Percentiles rank a stretch among this genome's conserved stretches.
These are phyloP conservation scores for Bacidia rubella DNA, from an alignment of 495 filamentous ascomycete genomes.

Conservation along the genomic window DNA sequence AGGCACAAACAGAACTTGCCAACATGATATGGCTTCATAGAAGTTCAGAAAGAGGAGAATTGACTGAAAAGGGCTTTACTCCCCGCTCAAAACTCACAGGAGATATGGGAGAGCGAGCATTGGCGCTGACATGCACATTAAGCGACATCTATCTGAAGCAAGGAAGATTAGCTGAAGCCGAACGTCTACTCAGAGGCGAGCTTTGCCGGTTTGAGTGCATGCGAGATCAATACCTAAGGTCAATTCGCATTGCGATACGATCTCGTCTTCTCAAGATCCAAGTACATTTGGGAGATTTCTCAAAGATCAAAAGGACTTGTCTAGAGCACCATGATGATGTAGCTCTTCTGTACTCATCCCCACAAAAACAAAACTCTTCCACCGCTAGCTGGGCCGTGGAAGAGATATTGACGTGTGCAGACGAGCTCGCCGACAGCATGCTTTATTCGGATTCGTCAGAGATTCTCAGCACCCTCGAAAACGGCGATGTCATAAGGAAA, in stretches of 20 bases:
- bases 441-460: neutral
- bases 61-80: too few relatives aligned
- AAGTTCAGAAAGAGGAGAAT: too few relatives aligned
- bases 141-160: neutral
- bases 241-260: neutral
- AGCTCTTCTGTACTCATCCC: neutral
- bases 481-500: neutral
- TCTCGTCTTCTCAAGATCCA: neutral
- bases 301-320: neutral
- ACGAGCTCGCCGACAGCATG: neutral
- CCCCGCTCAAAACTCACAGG: neutral
- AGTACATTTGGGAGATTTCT: neutral
- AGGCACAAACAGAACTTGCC: neutral
- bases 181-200: neutral
- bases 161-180: neutral
- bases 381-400: neutral
- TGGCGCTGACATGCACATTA: neutral
- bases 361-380: neutral
- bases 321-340: neutral
- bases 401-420: neutral
- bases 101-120: neutral
- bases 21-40: neutral
- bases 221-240: neutral
- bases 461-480: neutral
- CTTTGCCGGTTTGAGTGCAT: neutral